Conservation (phyloP, 2,329 filamentous ascomycete genomes). For the Diaporthe nobilis region DNA sequence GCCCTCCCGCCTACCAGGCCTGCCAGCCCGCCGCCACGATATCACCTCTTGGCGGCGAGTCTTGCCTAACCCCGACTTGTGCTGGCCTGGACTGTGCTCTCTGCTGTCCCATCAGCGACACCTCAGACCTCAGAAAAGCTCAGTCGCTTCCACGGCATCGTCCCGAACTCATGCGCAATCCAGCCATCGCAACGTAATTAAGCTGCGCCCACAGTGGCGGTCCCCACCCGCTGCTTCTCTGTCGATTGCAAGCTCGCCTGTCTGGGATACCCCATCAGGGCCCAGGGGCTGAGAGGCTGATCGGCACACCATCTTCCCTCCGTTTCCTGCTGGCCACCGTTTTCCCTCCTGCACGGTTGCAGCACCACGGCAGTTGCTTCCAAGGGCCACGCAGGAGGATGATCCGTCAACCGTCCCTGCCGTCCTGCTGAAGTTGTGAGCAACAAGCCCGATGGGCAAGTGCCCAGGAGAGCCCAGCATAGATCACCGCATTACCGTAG, state of each 20-base stretch:
- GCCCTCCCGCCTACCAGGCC: conserved; percentile 18
- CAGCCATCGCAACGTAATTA: conserved; percentile 23
- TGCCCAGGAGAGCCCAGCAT: conserved; percentile 5
- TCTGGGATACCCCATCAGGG: conserved; percentile 30
- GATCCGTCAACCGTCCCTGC: conserved; percentile 1
- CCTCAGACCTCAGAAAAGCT: not conserved
- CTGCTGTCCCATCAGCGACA: conserved; percentile 10
- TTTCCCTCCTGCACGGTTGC: not conserved
- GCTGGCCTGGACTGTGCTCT: not conserved
- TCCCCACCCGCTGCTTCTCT: conserved; percentile 3
- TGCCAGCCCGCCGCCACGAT: conserved; percentile 27
- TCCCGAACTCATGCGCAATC: conserved; percentile 3
- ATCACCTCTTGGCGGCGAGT: conserved; percentile 26
- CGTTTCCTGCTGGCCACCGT: conserved; percentile 18
- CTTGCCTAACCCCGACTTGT: not conserved
- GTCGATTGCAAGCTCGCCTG: conserved; percentile 36
- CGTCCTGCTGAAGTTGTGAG: conserved; percentile 7
- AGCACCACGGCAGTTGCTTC: conserved; percentile 1
- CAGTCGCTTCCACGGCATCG: conserved; percentile 7
- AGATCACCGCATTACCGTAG: conserved; percentile 7
- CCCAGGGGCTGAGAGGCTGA: conserved; percentile 33
- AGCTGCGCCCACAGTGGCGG: conserved; percentile 31
- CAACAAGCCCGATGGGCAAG: not conserved
- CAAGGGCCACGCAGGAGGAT: not conserved
- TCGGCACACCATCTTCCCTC: conserved; percentile 28